Percentiles rank a stretch among this genome's conserved stretches.
Evolutionary conservation across 345 rosid genomes (phyloP).

Genomic region (Camelina hispida): DNA sequence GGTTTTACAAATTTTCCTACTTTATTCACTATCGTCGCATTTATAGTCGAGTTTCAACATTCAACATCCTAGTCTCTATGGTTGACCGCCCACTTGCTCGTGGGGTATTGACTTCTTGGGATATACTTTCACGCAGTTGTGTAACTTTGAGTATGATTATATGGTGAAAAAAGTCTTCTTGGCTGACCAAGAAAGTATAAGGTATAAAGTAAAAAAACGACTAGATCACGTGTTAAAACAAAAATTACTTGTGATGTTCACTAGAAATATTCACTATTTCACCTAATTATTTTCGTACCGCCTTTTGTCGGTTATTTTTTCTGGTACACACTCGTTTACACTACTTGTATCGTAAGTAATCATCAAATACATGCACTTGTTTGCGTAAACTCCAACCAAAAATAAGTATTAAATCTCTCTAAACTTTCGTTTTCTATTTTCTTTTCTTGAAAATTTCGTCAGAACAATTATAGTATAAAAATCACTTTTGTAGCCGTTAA

Average conservation of each 20-base stretch:
- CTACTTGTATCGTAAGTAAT: background rate
- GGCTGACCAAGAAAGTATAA: conserved; percentile 2
- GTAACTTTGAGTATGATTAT: conserved; percentile 4
- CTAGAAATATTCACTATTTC: conserved; percentile 19
- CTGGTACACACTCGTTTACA: background rate
- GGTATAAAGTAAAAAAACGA: background rate
- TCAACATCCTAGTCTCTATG: conserved; percentile 33
- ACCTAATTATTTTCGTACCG: conserved; percentile 15
- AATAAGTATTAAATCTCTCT: background rate
- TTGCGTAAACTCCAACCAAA: conserved; percentile 1
- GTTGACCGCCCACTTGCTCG: conserved; percentile 37
- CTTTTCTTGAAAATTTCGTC: background rate
- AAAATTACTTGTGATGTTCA: background rate
- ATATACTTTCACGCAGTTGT: conserved; percentile 20
- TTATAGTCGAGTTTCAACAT: conserved; percentile 22
- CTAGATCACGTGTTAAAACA: conserved; percentile 27
- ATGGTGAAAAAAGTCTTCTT: conserved; percentile 9
- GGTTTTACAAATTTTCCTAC: background rate
- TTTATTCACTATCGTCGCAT: conserved; percentile 19
- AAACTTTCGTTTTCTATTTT: background rate
- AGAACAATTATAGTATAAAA: background rate
- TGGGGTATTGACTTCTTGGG: conserved; percentile 9
- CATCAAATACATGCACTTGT: background rate
- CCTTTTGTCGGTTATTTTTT: background rate
- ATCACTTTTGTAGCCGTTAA: conserved; percentile 16